These are phyloP conservation scores for Theileria orientalis DNA, from an alignment of 169 alveolate genomes.

Conservation along the genomic window DNA sequence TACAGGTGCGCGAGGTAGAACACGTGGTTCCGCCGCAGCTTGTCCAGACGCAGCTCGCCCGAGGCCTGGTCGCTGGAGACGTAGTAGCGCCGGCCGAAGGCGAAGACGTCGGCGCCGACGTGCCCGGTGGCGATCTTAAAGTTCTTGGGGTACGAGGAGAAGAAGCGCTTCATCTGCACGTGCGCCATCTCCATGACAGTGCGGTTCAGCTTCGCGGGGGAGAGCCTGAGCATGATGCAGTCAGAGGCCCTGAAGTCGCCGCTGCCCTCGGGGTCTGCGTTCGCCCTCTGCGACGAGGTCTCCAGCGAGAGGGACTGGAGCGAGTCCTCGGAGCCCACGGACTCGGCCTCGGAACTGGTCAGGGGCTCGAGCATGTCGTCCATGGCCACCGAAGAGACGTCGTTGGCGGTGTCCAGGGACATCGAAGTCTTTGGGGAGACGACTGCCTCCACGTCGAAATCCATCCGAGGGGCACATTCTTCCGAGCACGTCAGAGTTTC, in stretches of 20 bases:
- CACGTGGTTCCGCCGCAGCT: neutral
- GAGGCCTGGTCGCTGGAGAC: constrained; percentile 8
- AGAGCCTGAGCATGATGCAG: constrained; percentile 19
- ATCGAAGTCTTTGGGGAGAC: neutral
- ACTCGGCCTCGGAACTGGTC: constrained; percentile 5
- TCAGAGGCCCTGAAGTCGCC: constrained; percentile 7
- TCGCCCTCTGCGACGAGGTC: neutral
- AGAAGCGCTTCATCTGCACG: constrained; percentile 44
- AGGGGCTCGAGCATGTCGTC: neutral
- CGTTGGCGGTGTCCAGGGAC: constrained; percentile 2
- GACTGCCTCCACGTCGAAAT: neutral
- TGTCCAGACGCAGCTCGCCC: neutral
- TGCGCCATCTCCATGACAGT: constrained; percentile 60
- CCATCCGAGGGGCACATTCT: too few species aligned
- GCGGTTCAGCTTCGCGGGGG: constrained; percentile 22
- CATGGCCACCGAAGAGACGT: neutral
- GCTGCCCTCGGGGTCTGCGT: neutral
- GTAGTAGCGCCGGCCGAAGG: constrained; percentile 44
- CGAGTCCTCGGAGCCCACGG: neutral
- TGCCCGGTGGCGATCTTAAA: constrained; percentile 41
- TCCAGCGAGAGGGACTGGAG: neutral
- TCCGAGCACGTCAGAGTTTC: neutral
- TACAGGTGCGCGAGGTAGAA: constrained; percentile 51
- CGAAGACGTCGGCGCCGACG: constrained; percentile 35
- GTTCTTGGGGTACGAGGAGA: constrained; percentile 43